Percentiles rank a stretch among this genome's conserved stretches.
These are phyloP conservation scores for Plantago ovata DNA, from an alignment of 257 asterid genomes.

Conservation along the genomic window DNA sequence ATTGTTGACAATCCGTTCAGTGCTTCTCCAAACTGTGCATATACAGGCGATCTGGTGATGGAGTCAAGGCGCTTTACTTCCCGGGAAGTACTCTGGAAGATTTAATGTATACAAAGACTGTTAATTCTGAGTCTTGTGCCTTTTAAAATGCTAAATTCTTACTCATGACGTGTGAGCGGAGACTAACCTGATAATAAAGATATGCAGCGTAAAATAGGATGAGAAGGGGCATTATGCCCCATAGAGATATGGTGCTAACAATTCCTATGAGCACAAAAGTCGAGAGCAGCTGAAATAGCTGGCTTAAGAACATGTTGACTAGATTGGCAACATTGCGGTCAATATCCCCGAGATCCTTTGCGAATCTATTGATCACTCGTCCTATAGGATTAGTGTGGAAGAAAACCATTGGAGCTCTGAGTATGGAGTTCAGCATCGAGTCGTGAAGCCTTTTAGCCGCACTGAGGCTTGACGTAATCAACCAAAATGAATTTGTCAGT, in stretches of 20 bases:
- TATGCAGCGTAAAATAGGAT: constrained; percentile 63
- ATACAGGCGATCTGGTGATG: constrained; percentile 75
- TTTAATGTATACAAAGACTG: constrained; percentile 10
- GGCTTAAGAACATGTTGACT: constrained; percentile 52
- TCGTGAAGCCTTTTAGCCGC: constrained; percentile 77
- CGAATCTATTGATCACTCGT: constrained; percentile 72
- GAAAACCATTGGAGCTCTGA: constrained; percentile 85
- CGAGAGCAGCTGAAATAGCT: constrained; percentile 64
- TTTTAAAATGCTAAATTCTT: not conserved
- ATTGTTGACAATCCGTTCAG: constrained; percentile 65
- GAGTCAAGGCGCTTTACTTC: constrained; percentile 82
- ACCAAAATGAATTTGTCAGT: constrained; percentile 71
- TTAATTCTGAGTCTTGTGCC: not conserved
- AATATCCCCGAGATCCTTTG: constrained; percentile 68
- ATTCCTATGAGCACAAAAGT: constrained; percentile 71
- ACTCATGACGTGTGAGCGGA: not conserved
- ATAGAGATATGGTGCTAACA: constrained; percentile 64
- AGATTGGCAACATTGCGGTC: constrained; percentile 62
- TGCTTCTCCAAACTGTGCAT: constrained; percentile 87
- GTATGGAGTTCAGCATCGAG: constrained; percentile 58
- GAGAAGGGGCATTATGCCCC: constrained; percentile 84
- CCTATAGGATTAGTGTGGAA: constrained; percentile 87
- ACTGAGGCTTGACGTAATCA: constrained; percentile 61
- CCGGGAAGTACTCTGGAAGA: constrained; percentile 67
- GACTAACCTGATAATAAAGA: constrained; percentile 63